Conservation (phyloP, 441 rosid species). For the Syzygium malaccense region DNA sequence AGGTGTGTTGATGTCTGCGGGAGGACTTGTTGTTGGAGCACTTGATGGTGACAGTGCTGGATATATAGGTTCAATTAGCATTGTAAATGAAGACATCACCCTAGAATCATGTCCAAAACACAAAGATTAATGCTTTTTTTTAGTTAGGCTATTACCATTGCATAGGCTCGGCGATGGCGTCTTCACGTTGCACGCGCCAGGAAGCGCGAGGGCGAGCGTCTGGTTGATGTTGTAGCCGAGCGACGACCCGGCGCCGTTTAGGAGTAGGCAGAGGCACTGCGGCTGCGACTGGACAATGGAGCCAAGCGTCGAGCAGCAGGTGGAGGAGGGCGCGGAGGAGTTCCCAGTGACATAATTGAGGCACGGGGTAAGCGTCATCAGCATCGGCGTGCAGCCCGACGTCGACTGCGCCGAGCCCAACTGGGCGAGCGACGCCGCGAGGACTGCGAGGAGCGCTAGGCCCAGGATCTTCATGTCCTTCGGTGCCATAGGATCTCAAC, state of each 20-base stretch:
- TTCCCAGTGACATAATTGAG: constrained; percentile 55
- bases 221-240: constrained; percentile 50
- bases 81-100: not conserved
- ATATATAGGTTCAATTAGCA: constrained; percentile 11
- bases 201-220: constrained; percentile 40
- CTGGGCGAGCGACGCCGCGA: rapidly evolving
- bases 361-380: constrained; percentile 44
- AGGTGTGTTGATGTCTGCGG: constrained; percentile 15
- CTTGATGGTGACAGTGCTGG: constrained; percentile 19
- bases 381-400: constrained; percentile 3
- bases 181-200: constrained; percentile 36
- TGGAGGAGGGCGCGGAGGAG: constrained; percentile 46
- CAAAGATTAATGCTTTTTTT: not conserved
- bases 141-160: constrained; percentile 19
- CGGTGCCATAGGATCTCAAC: not conserved
- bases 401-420: not conserved
- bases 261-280: constrained; percentile 44
- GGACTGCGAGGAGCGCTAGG: not conserved
- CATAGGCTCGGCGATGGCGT: constrained; percentile 37
- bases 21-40: constrained; percentile 2
- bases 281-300: constrained; percentile 44
- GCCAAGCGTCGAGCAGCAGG: constrained; percentile 58
- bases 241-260: constrained; percentile 30
- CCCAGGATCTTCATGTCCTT: not conserved
- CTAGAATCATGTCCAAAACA: not conserved